Percentiles rank a stretch among this genome's conserved stretches.
Evolutionary conservation across 1,284 basidiomycete species (phyloP).

Genomic region (Austroboletus olivaceoglutinosus): DNA sequence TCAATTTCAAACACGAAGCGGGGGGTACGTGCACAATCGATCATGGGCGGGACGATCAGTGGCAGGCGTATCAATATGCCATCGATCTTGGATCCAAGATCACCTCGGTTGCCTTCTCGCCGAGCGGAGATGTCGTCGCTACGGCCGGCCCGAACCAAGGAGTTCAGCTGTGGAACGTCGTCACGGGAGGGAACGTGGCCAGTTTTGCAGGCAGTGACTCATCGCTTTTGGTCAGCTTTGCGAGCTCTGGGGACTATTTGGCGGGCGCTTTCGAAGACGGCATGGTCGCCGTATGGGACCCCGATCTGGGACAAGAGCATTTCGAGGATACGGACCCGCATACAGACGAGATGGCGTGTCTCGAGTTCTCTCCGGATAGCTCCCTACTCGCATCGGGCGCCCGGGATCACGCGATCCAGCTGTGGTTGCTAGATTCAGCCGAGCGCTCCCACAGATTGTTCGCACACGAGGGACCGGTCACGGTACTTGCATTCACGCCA

Average conservation of each 20-base stretch:
- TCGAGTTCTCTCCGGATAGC: constrained; percentile 18
- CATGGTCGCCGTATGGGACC: constrained; percentile 20
- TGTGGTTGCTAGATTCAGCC: constrained; percentile 11
- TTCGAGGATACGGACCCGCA: constrained; percentile 5
- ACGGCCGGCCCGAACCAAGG: constrained; percentile 17
- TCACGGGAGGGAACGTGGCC: constrained; percentile 15
- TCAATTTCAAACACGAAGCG: constrained; percentile 8
- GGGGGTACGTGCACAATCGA: constrained; percentile 1
- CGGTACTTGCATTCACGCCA: constrained; percentile 1
- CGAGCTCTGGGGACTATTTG: constrained; percentile 11
- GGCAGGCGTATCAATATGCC: constrained; percentile 7
- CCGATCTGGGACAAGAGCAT: constrained; percentile 12
- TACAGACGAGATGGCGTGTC: constrained; percentile 5
- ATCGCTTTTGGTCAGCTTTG: constrained; percentile 14
- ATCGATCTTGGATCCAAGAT: constrained; percentile 6
- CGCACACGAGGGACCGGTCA: constrained; percentile 12
- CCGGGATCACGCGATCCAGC: constrained; percentile 12
- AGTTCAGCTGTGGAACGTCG: constrained; percentile 21
- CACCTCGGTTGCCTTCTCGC: constrained; percentile 18
- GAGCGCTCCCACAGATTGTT: constrained; percentile 7
- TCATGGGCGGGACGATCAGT: constrained; percentile 5
- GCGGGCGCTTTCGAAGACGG: constrained; percentile 10
- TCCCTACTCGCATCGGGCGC: constrained; percentile 13
- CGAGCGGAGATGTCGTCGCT: constrained; percentile 16
- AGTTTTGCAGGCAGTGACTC: constrained; percentile 10